phyloP scores from a whole-genome alignment of 345 rosid genomes.

The Citrus glauca region DNA sequence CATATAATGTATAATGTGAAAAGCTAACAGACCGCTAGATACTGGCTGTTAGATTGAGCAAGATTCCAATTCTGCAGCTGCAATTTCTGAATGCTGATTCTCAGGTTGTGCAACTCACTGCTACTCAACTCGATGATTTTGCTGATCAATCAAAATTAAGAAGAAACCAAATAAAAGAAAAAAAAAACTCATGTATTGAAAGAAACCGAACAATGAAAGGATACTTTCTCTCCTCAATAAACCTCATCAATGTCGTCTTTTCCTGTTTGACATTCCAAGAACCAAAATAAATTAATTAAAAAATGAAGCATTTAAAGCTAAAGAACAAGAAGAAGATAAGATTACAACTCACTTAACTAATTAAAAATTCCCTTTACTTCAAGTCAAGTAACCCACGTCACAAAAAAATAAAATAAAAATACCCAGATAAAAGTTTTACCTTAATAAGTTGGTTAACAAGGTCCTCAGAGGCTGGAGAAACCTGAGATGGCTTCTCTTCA shows the following conservation, averaged over 20 bases:
- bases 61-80: conserved; percentile 60
- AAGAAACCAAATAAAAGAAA: background rate
- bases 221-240: conserved; percentile 74
- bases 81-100: conserved; percentile 39
- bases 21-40: conserved; percentile 46
- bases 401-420: background rate
- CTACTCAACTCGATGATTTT: conserved; percentile 54
- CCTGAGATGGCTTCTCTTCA: conserved; percentile 21
- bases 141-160: conserved; percentile 38
- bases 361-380: background rate
- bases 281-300: background rate
- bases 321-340: background rate
- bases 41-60: conserved; percentile 58
- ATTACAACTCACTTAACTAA: background rate
- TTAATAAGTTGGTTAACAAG: conserved; percentile 42
- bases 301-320: background rate
- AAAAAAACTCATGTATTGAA: background rate
- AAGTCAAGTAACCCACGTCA: background rate
- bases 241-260: conserved; percentile 49
- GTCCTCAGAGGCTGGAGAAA: conserved; percentile 20
- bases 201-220: conserved; percentile 25
- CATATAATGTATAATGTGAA: background rate
- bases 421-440: conserved; percentile 22
- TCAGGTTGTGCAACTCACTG: conserved; percentile 42
- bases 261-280: conserved; percentile 42